Base-by-base conservation (phyloP, 2,329 filamentous ascomycete genomes). In the Penicillium olsonii region DNA sequence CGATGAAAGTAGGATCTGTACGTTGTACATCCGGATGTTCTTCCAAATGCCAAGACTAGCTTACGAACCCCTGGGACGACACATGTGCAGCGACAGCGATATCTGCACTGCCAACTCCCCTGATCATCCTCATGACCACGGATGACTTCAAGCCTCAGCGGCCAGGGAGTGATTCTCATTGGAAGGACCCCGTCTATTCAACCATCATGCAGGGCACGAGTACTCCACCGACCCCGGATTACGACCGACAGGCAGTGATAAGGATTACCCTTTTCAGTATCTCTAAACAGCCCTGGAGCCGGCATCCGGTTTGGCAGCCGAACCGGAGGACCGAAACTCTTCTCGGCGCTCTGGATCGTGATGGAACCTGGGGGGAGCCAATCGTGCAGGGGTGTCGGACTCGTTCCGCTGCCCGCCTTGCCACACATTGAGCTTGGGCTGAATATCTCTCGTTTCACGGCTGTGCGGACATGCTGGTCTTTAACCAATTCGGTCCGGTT, bases 401-500 rank as follows among this genome's bases (percentile, higher is more conserved):
- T 11, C 31, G 33, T 48, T 54, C 50, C 35, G 42, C 38, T 45
- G 37, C 33, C 34, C 26, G 41, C 20, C 34, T 47, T 50, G 45
- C 45, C 46, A 45, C 22, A 27, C 33, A 19, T 18, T 15, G 39
- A 12, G 11, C n/a, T 6, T 27, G 26, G 22, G n/a, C 27, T 29
- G 33, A 20, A 49, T 22, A 46, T 22, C 18, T 20, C 34, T 31
- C 9, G 31, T 29, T 42, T 31, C 3, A 42, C 7, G 24, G 29
- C 37, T 22, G 38, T 37, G 31, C 15, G 43, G 31, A 24, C 11
- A 40, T 29, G 47, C 54, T 57, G 54, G 49, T 39, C 42, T 54
- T 54, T 40, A 57, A 54, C 52, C 53, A 52, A 56, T 53, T 40
- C 59, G 56, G 53, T 48, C 40, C 48, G 42, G 52, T 50, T 51